Evolutionary conservation across 1,139 yeast species (phyloP).

Genomic region (Yamadazyma mexicana): DNA sequence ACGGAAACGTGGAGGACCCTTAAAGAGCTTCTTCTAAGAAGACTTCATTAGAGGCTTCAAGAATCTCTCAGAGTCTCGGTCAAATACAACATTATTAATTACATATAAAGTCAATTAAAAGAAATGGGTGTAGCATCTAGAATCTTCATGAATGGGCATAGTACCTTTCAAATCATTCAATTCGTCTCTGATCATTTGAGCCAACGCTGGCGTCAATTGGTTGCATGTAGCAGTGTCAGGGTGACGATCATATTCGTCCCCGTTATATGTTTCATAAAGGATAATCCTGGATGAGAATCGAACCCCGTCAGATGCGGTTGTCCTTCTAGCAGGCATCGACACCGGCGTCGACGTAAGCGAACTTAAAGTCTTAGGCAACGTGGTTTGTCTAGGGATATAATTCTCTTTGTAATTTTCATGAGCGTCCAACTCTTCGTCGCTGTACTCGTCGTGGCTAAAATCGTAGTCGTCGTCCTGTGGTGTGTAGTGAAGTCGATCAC

Average conservation of each 20-base stretch:
- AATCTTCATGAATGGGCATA: constrained; percentile 80
- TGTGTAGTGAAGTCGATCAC: no score
- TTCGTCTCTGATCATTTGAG: constrained; percentile 86
- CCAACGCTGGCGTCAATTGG: constrained; percentile 83
- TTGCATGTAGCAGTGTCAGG: constrained; percentile 95
- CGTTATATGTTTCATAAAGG: constrained; percentile 82
- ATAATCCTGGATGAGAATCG: constrained; percentile 81
- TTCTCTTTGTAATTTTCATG: constrained; percentile 11
- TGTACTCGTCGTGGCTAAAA: background rate
- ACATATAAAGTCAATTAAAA: no score
- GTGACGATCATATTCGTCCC: constrained; percentile 86
- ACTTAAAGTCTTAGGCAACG: constrained; percentile 2
- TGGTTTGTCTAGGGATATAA: constrained; percentile 1
- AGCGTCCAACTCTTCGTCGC: constrained; percentile 11
- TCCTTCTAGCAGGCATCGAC: constrained; percentile 6
- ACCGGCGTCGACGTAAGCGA: constrained; percentile 2
- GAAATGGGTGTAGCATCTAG: constrained; percentile 82
- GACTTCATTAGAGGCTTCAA: no score
- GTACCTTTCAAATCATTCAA: constrained; percentile 72
- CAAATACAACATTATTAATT: no score
- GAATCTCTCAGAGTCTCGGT: no score
- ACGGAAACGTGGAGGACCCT: no score
- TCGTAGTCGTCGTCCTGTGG: background rate
- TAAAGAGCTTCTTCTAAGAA: no score
- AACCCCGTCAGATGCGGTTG: constrained; percentile 37